Percentiles rank a stretch among this genome's conserved stretches.
Evolutionary conservation across 2,329 filamentous ascomycete species (phyloP).

Genomic region (Ophiocordyceps camponoti-floridani): DNA sequence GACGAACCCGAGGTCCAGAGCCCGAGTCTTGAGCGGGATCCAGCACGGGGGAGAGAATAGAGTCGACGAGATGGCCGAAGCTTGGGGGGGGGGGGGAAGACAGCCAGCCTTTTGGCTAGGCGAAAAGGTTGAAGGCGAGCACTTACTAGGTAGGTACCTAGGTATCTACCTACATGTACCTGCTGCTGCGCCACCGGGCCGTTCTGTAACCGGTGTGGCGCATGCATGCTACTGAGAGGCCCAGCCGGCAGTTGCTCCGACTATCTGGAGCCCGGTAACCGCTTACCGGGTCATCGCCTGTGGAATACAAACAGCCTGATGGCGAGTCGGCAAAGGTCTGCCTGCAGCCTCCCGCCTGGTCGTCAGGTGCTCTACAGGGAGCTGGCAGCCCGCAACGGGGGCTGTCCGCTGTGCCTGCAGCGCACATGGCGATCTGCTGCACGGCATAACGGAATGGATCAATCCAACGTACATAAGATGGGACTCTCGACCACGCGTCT

Average conservation of each 20-base stretch:
- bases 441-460: no score
- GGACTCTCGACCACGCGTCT: no score
- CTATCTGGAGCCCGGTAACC: background rate
- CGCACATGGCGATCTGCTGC: no score
- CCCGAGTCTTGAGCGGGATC: background rate
- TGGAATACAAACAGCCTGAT: background rate
- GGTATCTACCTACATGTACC: background rate
- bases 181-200: background rate
- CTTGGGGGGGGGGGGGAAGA: no score
- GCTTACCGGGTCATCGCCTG: background rate
- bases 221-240: background rate
- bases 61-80: background rate
- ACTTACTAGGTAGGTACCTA: background rate
- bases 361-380: no score
- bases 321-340: no score
- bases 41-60: background rate
- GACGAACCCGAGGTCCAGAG: background rate
- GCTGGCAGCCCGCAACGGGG: no score
- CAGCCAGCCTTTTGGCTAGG: background rate
- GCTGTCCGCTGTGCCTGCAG: no score
- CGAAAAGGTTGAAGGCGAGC: background rate
- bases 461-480: no score
- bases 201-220: constrained; percentile 1
- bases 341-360: no score
- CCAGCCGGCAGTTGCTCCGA: background rate